Conservation (phyloP, 345 rosid species). For the Cardiospermum halicacabum region DNA sequence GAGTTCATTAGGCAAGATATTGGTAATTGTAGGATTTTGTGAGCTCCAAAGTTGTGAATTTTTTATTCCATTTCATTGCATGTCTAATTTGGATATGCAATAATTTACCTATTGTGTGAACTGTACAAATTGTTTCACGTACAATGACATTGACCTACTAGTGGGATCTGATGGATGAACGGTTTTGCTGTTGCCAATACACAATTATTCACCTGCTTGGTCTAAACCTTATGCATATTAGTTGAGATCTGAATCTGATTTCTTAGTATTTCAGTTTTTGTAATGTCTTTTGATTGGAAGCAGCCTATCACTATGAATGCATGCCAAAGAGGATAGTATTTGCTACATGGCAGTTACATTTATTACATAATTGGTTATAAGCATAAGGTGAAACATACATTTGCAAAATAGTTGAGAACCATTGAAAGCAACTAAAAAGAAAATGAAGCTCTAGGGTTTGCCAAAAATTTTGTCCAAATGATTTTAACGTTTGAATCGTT, state of each 20-base stretch:
- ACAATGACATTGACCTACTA: background rate
- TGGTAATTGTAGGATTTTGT: background rate
- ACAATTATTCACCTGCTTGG: background rate
- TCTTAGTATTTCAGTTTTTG: background rate
- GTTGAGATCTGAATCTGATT: background rate
- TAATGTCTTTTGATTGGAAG: background rate
- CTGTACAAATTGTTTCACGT: background rate
- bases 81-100: too few species aligned
- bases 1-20: background rate
- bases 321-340: too few species aligned
- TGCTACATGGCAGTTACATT: background rate
- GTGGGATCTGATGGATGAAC: background rate
- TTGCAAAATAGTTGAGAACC: background rate
- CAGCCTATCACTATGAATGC: background rate
- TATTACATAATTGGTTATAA: background rate
- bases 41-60: background rate
- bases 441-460: too few species aligned
- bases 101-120: too few species aligned
- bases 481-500: too few species aligned
- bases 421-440: background rate
- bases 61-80: background rate
- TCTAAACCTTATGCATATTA: background rate
- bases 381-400: background rate
- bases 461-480: too few species aligned
- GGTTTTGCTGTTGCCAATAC: background rate